Conservation (phyloP, 2,329 filamentous ascomycete species). For the Parafenestella ontariensis region DNA sequence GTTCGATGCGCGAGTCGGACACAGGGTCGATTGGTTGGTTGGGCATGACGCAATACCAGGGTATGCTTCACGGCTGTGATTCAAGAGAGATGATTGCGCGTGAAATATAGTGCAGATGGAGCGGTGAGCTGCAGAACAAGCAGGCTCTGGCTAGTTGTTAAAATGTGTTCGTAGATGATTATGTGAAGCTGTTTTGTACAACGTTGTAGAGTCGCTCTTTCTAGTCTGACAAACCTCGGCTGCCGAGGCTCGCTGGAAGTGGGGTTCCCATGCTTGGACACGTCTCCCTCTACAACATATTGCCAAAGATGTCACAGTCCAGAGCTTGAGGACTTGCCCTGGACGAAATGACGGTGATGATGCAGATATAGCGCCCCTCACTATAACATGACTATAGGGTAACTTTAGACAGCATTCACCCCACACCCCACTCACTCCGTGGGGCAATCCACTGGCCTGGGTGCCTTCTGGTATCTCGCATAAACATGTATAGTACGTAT, state of each 20-base stretch:
- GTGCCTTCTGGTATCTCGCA: conserved; percentile 4
- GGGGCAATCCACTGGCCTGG: conserved; percentile 1
- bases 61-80: neutral
- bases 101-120: neutral
- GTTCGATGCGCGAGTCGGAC: conserved; percentile 71
- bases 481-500: conserved; percentile 1
- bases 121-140: neutral
- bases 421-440: neutral
- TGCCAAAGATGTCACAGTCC: neutral
- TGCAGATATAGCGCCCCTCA: conserved; percentile 11
- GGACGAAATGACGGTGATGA: neutral
- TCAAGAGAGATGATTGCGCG: neutral
- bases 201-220: conserved; percentile 6
- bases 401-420: neutral
- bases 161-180: neutral
- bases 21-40: conserved; percentile 68
- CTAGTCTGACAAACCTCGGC: conserved; percentile 7
- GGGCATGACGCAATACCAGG: conserved; percentile 51
- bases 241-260: conserved; percentile 7
- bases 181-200: neutral
- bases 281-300: neutral
- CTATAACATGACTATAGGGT: neutral
- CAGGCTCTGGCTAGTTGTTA: neutral
- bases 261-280: conserved; percentile 1
- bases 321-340: neutral